Percentiles rank a stretch among this genome's conserved stretches.
These are phyloP conservation scores for Russula compacta DNA, from an alignment of 768 basidiomycete species.

Conservation along the genomic window DNA sequence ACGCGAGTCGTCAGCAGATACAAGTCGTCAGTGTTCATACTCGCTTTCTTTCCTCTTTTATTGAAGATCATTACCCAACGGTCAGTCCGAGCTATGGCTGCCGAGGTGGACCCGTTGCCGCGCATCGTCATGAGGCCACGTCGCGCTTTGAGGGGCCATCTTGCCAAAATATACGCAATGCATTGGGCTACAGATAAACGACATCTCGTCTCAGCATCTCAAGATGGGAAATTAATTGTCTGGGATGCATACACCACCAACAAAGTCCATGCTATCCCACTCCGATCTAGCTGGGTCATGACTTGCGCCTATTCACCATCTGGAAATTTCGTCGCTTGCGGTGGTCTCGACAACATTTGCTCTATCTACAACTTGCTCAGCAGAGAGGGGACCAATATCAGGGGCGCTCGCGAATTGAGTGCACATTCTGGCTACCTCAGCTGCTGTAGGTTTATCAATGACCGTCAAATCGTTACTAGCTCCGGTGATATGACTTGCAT, in stretches of 20 bases:
- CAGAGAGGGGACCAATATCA: constrained; percentile 64
- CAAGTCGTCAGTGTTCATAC: constrained; percentile 59
- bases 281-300: constrained; percentile 99
- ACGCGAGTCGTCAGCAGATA: constrained; percentile 96
- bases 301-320: constrained; percentile 98
- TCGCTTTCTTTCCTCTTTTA: constrained; percentile 3
- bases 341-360: constrained; percentile 98
- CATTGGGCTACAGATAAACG: constrained; percentile 98
- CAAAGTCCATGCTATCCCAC: constrained; percentile 98
- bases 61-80: constrained; percentile 15
- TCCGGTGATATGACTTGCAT: constrained; percentile 99
- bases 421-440: constrained; percentile 97
- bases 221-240: constrained; percentile 98
- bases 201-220: constrained; percentile 98
- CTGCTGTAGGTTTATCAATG: constrained; percentile 98
- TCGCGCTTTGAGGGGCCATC: constrained; percentile 90
- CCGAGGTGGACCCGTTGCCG: constrained; percentile 90
- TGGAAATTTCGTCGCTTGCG: constrained; percentile 96
- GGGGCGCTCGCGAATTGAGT: constrained; percentile 90
- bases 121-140: constrained; percentile 96
- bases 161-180: constrained; percentile 99
- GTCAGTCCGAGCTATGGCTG: constrained; percentile 95
- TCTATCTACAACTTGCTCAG: constrained; percentile 94
- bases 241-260: constrained; percentile 99
- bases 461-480: constrained; percentile 95